Base-by-base conservation (phyloP, 192 early-diverging fungal species). In the Entomortierella beljakovae region DNA sequence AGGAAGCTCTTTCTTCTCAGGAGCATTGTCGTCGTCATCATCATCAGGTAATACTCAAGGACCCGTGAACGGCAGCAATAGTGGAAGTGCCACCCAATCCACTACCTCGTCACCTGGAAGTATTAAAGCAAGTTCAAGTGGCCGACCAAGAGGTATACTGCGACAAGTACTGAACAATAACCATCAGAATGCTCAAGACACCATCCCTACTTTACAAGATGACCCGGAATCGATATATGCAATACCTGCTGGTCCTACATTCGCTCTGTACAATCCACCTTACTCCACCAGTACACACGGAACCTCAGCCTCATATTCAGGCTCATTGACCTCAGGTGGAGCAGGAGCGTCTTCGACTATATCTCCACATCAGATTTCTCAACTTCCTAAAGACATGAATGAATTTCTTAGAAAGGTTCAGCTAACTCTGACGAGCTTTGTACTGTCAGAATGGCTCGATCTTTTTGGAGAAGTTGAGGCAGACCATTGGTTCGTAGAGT, bases 401-500 rank as follows among this genome's bases (percentile, higher is more conserved):
- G 81, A 82, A 64, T 82, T 82, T 33, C 10, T 70, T 10, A 33
- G 62, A n/a, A 59, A 65, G 52, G 43, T 77, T 13, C 73, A 82
- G 32, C 48, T 82, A 32, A 61, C 60, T 48, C 22, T 82, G 46
- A 82, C 81, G 2, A 76, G 81, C 29, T 76, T 82, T 57, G 56
- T 72, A 25, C 68, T 70, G n/a, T 82, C 74, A 42, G 81, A 72
- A 32, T 71, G 73, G 81, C 57, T 76, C 16, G 73, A 77, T 52
- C 23, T 62, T 1, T 70, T 79, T 70, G 81, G 63, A 2, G 81
- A 74, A 29, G 70, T 72, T 3, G 81, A 82, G 69, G 57, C 81
- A 1, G 81, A 82, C 64, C 73, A 37, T 6, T 82, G 81, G 81
- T 79, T 82, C 28, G 35, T 57, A 34, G 81, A 82, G 46, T 82